These are phyloP conservation scores for Amphirosellinia nigrospora DNA, from an alignment of 495 filamentous ascomycete genomes.

Conservation along the genomic window DNA sequence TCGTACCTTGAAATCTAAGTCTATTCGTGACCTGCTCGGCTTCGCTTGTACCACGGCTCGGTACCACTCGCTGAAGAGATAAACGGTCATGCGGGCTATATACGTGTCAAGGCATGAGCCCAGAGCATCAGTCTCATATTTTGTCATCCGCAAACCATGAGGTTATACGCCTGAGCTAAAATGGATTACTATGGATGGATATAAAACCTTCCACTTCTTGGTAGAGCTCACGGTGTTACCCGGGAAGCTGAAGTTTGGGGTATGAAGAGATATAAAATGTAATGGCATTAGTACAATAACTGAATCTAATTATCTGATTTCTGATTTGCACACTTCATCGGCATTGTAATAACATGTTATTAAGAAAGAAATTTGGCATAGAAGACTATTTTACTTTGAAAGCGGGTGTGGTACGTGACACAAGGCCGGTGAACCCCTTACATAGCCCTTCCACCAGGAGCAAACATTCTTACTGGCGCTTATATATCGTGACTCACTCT, in stretches of 20 bases:
- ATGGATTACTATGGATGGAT: neutral
- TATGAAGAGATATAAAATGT: neutral
- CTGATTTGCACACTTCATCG: neutral
- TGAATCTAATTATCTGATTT: neutral
- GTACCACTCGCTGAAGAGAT: neutral
- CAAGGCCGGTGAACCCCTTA: neutral
- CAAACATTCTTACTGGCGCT: neutral
- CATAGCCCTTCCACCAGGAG: neutral
- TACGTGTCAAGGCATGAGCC: neutral
- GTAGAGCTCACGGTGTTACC: neutral
- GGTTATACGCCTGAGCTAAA: neutral
- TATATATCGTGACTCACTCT: neutral
- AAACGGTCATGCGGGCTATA: neutral
- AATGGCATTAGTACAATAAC: neutral
- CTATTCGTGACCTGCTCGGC: neutral
- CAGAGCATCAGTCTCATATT: neutral
- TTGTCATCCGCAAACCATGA: neutral
- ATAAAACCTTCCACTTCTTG: neutral
- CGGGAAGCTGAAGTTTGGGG: neutral
- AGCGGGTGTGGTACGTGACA: neutral
- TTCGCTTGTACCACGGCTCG: neutral
- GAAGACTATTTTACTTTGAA: neutral
- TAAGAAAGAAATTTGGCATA: neutral
- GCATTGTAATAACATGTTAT: neutral
- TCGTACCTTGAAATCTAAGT: neutral